Percentiles rank a stretch among this genome's conserved stretches.
phyloP scores from a whole-genome alignment of 495 filamentous ascomycete genomes.

The Penicillium ochrochloron region DNA sequence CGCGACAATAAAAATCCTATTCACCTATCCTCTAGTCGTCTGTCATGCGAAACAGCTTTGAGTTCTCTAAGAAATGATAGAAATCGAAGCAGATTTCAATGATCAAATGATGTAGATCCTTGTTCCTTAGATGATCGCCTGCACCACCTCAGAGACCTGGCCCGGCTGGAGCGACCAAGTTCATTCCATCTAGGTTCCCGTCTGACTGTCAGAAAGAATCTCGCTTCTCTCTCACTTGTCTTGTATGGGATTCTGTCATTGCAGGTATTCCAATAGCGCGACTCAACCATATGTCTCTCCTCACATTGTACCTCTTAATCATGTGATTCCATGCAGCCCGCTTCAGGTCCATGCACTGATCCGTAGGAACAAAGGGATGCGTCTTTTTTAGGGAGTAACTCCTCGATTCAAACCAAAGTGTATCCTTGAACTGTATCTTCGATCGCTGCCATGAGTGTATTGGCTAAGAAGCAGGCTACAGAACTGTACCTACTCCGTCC shows the following conservation, averaged over 20 bases:
- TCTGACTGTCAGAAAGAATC: background rate
- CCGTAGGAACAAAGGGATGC: background rate
- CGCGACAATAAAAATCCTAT: too few relatives aligned
- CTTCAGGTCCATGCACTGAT: background rate
- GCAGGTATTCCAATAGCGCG: background rate
- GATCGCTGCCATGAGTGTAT: constrained; percentile 5
- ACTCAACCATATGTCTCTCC: background rate
- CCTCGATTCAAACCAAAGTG: background rate
- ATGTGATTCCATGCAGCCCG: constrained; percentile 1
- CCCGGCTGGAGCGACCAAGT: background rate
- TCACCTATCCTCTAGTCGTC: too few relatives aligned
- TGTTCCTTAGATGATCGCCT: too few relatives aligned
- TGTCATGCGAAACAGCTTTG: too few relatives aligned
- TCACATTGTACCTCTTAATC: background rate
- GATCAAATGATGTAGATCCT: too few relatives aligned
- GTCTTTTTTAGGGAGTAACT: background rate
- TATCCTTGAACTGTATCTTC: background rate
- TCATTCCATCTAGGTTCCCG: background rate
- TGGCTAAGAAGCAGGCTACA: constrained; percentile 9
- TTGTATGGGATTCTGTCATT: background rate
- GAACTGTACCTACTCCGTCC: constrained; percentile 17
- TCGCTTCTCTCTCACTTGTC: too few relatives aligned
- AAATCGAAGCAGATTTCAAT: too few relatives aligned
- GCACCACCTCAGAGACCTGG: background rate
- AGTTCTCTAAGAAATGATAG: too few relatives aligned